These are phyloP conservation scores for Botryosphaeria agaves DNA, from an alignment of 2,329 filamentous ascomycete genomes.

Conservation along the genomic window DNA sequence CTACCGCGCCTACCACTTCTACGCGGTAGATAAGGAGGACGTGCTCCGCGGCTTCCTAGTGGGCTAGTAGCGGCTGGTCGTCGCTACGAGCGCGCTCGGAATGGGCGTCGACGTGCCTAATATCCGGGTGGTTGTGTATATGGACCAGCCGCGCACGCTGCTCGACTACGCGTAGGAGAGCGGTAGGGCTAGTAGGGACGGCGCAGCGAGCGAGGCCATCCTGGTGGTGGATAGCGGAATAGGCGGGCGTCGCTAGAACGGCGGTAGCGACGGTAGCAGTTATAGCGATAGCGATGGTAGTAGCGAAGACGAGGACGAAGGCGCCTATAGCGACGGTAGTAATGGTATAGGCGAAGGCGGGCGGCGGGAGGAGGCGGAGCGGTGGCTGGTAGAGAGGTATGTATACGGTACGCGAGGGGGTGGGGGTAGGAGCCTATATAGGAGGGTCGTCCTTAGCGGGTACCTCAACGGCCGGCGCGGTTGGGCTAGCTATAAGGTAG, in stretches of 20 bases:
- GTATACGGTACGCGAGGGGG: background rate
- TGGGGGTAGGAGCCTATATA: background rate
- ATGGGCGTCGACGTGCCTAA: slow-evolving; percentile 1
- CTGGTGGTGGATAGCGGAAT: background rate
- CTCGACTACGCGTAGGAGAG: slow-evolving; percentile 1
- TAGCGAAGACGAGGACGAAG: background rate
- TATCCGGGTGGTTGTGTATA: slow-evolving; percentile 1
- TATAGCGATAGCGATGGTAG: background rate
- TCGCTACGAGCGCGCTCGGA: slow-evolving; percentile 1
- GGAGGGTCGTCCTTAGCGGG: background rate
- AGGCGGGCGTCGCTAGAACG: background rate
- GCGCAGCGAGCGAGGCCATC: background rate
- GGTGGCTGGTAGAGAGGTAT: background rate
- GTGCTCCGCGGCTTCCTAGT: background rate
- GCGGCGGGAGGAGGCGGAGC: background rate
- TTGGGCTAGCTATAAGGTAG: background rate
- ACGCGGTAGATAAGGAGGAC: background rate
- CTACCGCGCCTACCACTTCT: background rate
- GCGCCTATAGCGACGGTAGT: too few species aligned
- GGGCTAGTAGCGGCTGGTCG: background rate
- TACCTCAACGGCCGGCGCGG: background rate
- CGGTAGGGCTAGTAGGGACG: slow-evolving; percentile 1
- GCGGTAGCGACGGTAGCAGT: background rate
- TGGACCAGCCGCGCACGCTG: slow-evolving; percentile 1
- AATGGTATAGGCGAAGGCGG: too few species aligned